Percentiles rank a stretch among this genome's conserved stretches.
phyloP scores from a whole-genome alignment of 805 yeast species.

The Cyberlindnera saturnus region DNA sequence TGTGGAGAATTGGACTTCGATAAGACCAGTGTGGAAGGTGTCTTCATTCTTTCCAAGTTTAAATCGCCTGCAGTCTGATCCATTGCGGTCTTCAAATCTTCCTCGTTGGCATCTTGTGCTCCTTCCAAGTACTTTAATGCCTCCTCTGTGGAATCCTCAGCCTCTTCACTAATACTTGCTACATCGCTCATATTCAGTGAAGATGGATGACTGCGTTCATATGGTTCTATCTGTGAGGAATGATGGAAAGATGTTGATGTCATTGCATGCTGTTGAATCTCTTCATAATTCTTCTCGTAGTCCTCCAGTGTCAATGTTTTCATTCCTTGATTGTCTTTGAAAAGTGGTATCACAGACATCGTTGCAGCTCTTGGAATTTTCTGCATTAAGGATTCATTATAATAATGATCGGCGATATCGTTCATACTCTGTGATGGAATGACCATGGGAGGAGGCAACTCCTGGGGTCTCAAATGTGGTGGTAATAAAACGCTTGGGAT shows the following conservation, averaged over 20 bases:
- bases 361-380: slow-evolving; percentile 20
- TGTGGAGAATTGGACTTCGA: slow-evolving; percentile 19
- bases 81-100: slow-evolving; percentile 12
- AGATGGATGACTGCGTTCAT: too few relatives aligned
- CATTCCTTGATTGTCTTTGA: slow-evolving; percentile 8
- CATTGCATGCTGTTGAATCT: slow-evolving; percentile 6
- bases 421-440: slow-evolving; percentile 3
- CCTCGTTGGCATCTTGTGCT: slow-evolving; percentile 7
- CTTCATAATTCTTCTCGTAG: slow-evolving; percentile 12
- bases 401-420: slow-evolving; percentile 7
- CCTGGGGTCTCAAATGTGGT: slow-evolving; percentile 22
- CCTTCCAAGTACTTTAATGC: slow-evolving; percentile 18
- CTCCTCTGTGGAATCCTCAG: slow-evolving; percentile 19
- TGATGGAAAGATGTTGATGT: neutral
- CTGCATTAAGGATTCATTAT: slow-evolving; percentile 11
- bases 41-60: slow-evolving; percentile 10
- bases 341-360: slow-evolving; percentile 12
- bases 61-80: slow-evolving; percentile 16
- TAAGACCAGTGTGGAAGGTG: slow-evolving; percentile 1
- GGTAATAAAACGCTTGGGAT: slow-evolving; percentile 23
- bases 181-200: neutral
- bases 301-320: slow-evolving; percentile 20
- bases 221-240: too few relatives aligned
- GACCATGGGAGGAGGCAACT: neutral
- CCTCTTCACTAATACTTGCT: neutral